Evolutionary conservation across 1,284 basidiomycete genomes (phyloP).

Genomic region (Ceratobasidium sp.): DNA sequence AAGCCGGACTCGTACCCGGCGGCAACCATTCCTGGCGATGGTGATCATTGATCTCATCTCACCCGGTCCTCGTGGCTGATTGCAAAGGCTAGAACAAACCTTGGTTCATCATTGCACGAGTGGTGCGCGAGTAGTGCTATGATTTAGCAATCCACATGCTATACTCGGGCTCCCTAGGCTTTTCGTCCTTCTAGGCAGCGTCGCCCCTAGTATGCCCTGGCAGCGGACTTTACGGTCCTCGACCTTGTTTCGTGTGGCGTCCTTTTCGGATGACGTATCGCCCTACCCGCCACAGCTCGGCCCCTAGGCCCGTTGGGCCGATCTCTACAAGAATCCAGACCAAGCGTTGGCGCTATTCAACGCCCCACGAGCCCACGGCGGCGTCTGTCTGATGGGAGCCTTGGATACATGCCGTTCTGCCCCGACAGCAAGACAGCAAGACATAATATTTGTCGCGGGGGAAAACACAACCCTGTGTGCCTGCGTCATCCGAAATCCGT

Average conservation of each 20-base stretch:
- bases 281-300: conserved; percentile 15
- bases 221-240: conserved; percentile 1
- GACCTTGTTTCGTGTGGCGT: conserved; percentile 11
- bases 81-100: conserved; percentile 23
- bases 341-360: not conserved
- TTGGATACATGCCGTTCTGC: no score
- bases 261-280: conserved; percentile 16
- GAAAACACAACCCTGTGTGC: not conserved
- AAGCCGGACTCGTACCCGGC: conserved; percentile 7
- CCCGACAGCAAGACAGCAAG: no score
- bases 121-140: conserved; percentile 6
- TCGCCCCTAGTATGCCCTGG: not conserved
- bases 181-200: not conserved
- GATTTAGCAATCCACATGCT: not conserved
- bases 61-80: conserved; percentile 27
- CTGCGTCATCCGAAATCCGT: not conserved
- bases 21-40: conserved; percentile 29
- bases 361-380: not conserved
- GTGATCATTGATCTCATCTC: conserved; percentile 35
- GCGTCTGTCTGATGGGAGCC: no score
- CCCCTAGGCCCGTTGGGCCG: not conserved
- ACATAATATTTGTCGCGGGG: no score
- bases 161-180: not conserved
- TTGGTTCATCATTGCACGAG: not conserved
- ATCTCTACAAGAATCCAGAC: conserved; percentile 3